Base-by-base conservation (phyloP, 2,329 filamentous ascomycete species). In the Scedosporium aurantiacum region DNA sequence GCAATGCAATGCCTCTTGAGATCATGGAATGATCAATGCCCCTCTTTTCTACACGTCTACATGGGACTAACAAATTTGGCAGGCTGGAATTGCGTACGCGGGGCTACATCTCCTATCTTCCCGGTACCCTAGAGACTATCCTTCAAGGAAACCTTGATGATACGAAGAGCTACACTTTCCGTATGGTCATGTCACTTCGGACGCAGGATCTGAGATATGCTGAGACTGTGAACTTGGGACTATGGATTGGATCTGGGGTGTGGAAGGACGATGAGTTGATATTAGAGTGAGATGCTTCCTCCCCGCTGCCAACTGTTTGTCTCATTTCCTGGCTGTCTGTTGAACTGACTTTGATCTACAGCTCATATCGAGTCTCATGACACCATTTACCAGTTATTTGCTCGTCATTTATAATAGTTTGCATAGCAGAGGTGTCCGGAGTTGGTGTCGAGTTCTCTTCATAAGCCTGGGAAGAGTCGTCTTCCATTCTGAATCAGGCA, bases 241-340 rank as follows among this genome's bases (percentile, higher is more conserved):
- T 80, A 60, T 80, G 78, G 78, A 73, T 80, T 56, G 78, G 77
- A 5, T 78, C 76, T 67, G 78, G 77, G 57, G 76, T 78, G 67
- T 77, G 76, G 70, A 75, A 73, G 61, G 74, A 70, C 60, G 71
- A 75, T 23, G 75, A 79, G 66, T 69, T 79, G 61, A 72, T 79
- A 54, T 77, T 78, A 60, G 77, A 79, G 76, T 78, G 67, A 69
- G 50, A 28, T 27, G 12, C 60, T 57, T 37, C 28, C n/a, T 45
- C 57, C 37, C 37, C 37, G 37, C 14, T 58, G 16, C 37, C 57
- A 7, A 37, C 27, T 50, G 32, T 14, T 25, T 8, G 8, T 50
- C 41, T 60, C 16, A 5, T 10, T 18, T 28, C 27, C 28, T 58
- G 25, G 6, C 37, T 56, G 16, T 27, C 23, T 52, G 14, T 43